phyloP scores from a whole-genome alignment of 1,284 basidiomycete genomes.

The Lentinula novae-zelandiae region DNA sequence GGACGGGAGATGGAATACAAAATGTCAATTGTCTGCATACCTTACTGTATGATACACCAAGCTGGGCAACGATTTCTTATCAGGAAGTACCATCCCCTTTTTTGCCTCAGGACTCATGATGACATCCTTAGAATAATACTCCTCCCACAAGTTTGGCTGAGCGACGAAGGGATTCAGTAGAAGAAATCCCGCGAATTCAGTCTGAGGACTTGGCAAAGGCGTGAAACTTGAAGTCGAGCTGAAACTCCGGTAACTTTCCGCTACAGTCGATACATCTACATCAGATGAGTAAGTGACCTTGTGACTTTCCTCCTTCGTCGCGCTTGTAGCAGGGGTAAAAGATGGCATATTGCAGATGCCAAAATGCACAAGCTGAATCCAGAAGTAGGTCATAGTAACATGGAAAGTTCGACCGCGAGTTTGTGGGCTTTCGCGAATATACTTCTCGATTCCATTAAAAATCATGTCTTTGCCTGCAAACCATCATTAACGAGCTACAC shows the following conservation, averaged over 20 bases:
- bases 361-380: slow-evolving; percentile 42
- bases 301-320: slow-evolving; percentile 4
- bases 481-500: background rate
- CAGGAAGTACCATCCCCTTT: slow-evolving; percentile 32
- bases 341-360: slow-evolving; percentile 32
- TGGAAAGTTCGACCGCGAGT: slow-evolving; percentile 35
- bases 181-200: slow-evolving; percentile 29
- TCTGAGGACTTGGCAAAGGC: background rate
- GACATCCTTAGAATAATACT: slow-evolving; percentile 33
- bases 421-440: slow-evolving; percentile 31
- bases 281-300: background rate
- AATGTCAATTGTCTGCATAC: too few species aligned
- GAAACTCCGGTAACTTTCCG: background rate
- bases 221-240: background rate
- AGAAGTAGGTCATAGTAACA: slow-evolving; percentile 42
- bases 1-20: too few species aligned
- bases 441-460: slow-evolving; percentile 34
- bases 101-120: slow-evolving; percentile 34
- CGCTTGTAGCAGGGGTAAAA: background rate
- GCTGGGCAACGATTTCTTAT: slow-evolving; percentile 36
- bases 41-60: slow-evolving; percentile 21
- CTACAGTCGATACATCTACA: background rate
- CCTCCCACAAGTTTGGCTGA: slow-evolving; percentile 30
- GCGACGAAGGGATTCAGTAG: slow-evolving; percentile 32
- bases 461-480: slow-evolving; percentile 35